Evolutionary conservation across 2,329 filamentous ascomycete genomes (phyloP), one percentile per base, ranked within the genome.

Genomic region (Aspergillus puulaauensis): DNA sequence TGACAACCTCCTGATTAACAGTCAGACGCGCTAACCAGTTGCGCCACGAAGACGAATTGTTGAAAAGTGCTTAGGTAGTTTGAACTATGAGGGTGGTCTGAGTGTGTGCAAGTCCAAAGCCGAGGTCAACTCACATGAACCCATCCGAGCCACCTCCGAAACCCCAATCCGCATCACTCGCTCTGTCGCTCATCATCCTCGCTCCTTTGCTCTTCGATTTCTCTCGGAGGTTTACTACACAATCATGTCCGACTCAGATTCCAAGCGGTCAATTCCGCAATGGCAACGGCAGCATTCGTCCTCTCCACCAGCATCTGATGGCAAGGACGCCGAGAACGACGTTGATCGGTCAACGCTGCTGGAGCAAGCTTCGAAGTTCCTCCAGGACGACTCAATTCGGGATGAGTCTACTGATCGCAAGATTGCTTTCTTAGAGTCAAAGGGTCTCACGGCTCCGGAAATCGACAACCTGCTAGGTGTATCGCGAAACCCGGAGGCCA

Each of bases 311-410:
- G 65, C 47, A 63, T 65, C 68, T 64, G 65, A 69, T 40, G 62
- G 37, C 33, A 46, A 24, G 14, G 41, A 53, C 4, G 33, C 17
- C 12, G 31, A 17, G 17, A 44, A 46, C 15, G 19, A 53, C 23
- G 31, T 64, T 52, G 55, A 67, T 55, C 69, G 73, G 65, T 61
- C 70, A 62, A 60, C 66, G 44, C 71, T 82, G 12, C 68, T 90
- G 37, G 85, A 91, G 15, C 85, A 91, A 69, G 91, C 92, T 27
- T 82, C 83, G 44, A 84, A 81, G 53, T 97, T 96, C 69, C 82
- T 97, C 4, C 80, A 90, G 51, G 88, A 96, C 59, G 86, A 90
- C 7, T 80, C 82, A 19, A 90, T 96, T 57, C 85, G 83, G 58
- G 78, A 88, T 73, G 86, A 88, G 35, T 80, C 88, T 0, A 80